Conservation (phyloP, 2,329 filamentous ascomycete genomes). For the Sporothrix schenckii region DNA sequence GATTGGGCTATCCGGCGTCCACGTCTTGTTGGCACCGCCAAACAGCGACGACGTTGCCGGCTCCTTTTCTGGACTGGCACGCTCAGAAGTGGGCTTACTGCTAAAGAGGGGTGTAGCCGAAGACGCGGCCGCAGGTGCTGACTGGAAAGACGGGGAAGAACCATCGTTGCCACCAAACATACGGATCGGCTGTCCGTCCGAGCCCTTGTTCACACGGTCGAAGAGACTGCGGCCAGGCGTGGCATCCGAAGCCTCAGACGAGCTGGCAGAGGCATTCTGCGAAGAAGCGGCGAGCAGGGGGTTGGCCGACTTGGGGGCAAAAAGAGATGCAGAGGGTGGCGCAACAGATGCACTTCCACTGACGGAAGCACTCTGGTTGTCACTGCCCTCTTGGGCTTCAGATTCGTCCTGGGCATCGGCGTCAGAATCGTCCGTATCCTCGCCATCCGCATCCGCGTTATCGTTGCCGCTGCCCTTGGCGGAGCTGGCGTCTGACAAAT, state of each 20-base stretch:
- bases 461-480: slow-evolving; percentile 57
- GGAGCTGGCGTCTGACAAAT: slow-evolving; percentile 61
- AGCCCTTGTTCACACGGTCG: slow-evolving; percentile 57
- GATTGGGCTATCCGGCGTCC: slow-evolving; percentile 56
- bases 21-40: slow-evolving; percentile 50
- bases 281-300: slow-evolving; percentile 31
- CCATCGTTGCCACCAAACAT: slow-evolving; percentile 42
- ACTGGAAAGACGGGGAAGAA: background rate
- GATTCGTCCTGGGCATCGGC: slow-evolving; percentile 51
- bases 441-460: slow-evolving; percentile 47
- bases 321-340: slow-evolving; percentile 44
- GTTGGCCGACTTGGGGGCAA: slow-evolving; percentile 41
- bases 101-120: slow-evolving; percentile 37
- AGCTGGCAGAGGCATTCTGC: slow-evolving; percentile 43
- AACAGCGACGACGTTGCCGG: slow-evolving; percentile 34
- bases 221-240: slow-evolving; percentile 57
- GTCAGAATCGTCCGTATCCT: slow-evolving; percentile 49
- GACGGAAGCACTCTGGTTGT: slow-evolving; percentile 49
- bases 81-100: slow-evolving; percentile 42
- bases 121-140: slow-evolving; percentile 3
- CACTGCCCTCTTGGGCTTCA: slow-evolving; percentile 49
- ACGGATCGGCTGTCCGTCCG: slow-evolving; percentile 55
- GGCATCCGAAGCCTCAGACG: slow-evolving; percentile 50
- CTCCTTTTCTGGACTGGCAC: slow-evolving; percentile 51
- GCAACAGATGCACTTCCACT: slow-evolving; percentile 50